Evolutionary conservation across 1,139 yeast genomes (phyloP), one percentile per base, ranked within the genome.

Genomic region (Trichomonascaceae sp.): DNA sequence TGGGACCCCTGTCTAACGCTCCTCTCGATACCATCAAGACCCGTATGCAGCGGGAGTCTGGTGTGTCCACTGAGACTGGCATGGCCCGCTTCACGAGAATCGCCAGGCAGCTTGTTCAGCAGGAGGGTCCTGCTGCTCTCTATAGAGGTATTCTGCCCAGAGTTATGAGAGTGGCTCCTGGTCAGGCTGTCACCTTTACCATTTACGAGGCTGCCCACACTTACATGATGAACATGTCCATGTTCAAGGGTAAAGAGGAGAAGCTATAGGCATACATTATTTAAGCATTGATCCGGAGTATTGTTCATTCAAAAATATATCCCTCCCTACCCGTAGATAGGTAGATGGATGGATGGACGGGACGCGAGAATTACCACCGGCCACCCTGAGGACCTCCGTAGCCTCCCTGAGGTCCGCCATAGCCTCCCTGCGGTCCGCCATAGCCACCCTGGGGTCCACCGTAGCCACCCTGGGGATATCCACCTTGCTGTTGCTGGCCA

Each of bases 161-260:
- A 67, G 89, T 89, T 49, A 85, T 89, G 93, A 79, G 98, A 64
- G 98, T 89, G 37, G 98, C 98, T 13, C 97, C 98, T 16, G 98
- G 98, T 43, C 98, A 89, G 63, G 96, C 97, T 37, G 97, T 89
- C 38, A 92, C 96, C 14, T 89, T 89, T 63, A 89, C 97, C 5
- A 94, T 89, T 32, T 89, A 89, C 60, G 98, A 89, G 62, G 78
- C 69, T 55, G 80, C 85, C 57, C 80, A 87, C 60, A 72, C 69
- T 26, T 64, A 69, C 35, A 67, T 87, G 56, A 82, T 72, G 43
- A 59, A 59, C 35, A 47, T 67, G 37, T 67, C 72, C 25, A 60
- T 45, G 28, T 47, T 47, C 37, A 34, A 30, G 9, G 34, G 23
- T 11, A n/a, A n/a, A n/a, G 23, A 20, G 11, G 23, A 20, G 23